These are phyloP conservation scores for Phytopythium boreale DNA, from an alignment of 352 stramenopile species.

Conservation along the genomic window DNA sequence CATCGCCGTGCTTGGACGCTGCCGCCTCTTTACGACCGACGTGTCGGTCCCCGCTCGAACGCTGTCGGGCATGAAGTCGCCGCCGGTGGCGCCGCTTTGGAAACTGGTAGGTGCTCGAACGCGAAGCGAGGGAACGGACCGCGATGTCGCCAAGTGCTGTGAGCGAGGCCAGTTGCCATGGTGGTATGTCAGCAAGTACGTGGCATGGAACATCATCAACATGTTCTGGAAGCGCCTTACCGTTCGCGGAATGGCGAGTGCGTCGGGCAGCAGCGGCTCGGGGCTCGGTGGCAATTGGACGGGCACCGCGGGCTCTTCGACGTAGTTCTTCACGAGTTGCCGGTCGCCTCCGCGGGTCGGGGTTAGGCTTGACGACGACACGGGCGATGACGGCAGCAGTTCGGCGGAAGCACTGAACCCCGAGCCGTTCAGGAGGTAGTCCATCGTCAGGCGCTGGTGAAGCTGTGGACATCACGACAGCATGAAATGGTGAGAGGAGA, in stretches of 20 bases:
- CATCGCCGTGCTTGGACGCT: slow-evolving; percentile 4
- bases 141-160: slow-evolving; percentile 12
- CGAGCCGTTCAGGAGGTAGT: slow-evolving; percentile 37
- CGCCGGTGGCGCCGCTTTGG: neutral
- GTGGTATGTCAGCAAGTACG: neutral
- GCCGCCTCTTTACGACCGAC: neutral
- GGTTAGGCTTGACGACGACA: slow-evolving; percentile 2
- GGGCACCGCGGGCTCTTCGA: slow-evolving; percentile 38
- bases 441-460: slow-evolving; percentile 51
- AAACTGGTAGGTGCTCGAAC: slow-evolving; percentile 19
- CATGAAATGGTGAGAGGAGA: neutral
- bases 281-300: slow-evolving; percentile 24
- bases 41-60: neutral
- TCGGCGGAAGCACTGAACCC: neutral
- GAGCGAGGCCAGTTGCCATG: neutral
- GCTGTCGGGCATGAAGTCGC: neutral
- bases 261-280: slow-evolving; percentile 2
- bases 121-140: slow-evolving; percentile 37
- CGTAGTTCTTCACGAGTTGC: slow-evolving; percentile 18
- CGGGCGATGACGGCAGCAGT: neutral
- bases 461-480: slow-evolving; percentile 22
- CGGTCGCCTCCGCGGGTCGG: slow-evolving; percentile 9
- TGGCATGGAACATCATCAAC: neutral
- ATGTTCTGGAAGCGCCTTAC: slow-evolving; percentile 10
- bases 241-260: slow-evolving; percentile 39